Evolutionary conservation across 2,329 filamentous ascomycete genomes (phyloP), one percentile per base, ranked within the genome.

Genomic region (Penicillium sp.): DNA sequence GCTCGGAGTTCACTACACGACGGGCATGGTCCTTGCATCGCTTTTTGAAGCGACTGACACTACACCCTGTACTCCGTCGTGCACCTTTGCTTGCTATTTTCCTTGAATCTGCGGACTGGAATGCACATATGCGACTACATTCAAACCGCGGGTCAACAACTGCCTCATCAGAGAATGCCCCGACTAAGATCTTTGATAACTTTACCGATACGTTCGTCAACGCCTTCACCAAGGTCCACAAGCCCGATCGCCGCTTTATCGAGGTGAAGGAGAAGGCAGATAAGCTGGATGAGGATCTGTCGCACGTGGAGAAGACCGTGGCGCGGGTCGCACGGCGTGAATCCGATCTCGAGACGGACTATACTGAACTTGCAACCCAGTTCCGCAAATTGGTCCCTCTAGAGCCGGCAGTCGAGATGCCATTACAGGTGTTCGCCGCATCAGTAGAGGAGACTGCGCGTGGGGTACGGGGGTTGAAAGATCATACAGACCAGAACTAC

Each of bases 131-230:
- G 93, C 88, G 87, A 68, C 86, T 86, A 63, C 86, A 92, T 48
- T 85, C 88, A 11, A 82, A 85, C 51, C 84, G 93, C 47, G 84
- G 82, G 27, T 84, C 86, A 59, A 81, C 75, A 19, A 76, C 72
- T 50, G 72, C 76, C 13, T 73, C 75, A 14, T 73, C 75, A 7
- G 73, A 75, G 9, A 73, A 70, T 37, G 76, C 77, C 7, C 71
- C 71, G 69, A 82, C 82, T 26, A 82, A 92, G 39, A 91, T 98
- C 44, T 95, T 99, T 67, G 95, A 99, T 72, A 93, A 90, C 68
- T 91, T 98, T 71, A 91, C 95, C 41, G 95, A 99, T 73, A 96
- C 90, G 35, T 96, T 98, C 71, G 90, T 99, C 75, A 98, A 98
- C 72, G 93, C 92, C 39, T 99, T 99, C 70, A 93, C 90, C 48